These are phyloP conservation scores for Samsoniella hepiali DNA, from an alignment of 2,329 filamentous ascomycete species.

Conservation along the genomic window DNA sequence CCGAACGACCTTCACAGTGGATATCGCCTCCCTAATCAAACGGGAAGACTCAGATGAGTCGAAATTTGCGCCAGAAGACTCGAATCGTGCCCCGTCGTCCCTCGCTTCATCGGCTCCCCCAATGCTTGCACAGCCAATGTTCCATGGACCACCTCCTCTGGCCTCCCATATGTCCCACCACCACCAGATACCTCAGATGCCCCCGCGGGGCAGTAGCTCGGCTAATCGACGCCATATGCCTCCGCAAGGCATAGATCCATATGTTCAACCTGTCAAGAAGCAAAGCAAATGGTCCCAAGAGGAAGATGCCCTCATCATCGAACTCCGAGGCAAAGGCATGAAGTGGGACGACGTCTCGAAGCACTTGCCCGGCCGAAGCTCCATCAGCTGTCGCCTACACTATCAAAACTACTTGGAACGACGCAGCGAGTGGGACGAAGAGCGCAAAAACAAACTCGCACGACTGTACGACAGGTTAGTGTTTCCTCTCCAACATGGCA, in stretches of 20 bases:
- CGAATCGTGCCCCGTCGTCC: constrained; percentile 34
- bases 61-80: constrained; percentile 26
- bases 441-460: constrained; percentile 94
- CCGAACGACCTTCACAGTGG: constrained; percentile 64
- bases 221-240: constrained; percentile 17
- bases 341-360: constrained; percentile 99
- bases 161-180: constrained; percentile 11
- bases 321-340: constrained; percentile 85
- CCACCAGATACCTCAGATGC: constrained; percentile 8
- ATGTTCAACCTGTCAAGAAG: constrained; percentile 71
- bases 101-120: constrained; percentile 22
- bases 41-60: constrained; percentile 70
- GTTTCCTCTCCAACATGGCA: constrained; percentile 6
- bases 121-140: constrained; percentile 14
- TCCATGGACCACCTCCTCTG: constrained; percentile 18
- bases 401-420: constrained; percentile 97
- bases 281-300: constrained; percentile 96
- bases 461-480: constrained; percentile 89
- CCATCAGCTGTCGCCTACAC: constrained; percentile 89
- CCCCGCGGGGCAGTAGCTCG: neutral
- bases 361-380: constrained; percentile 81
- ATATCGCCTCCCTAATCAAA: constrained; percentile 90
- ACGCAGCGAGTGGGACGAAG: constrained; percentile 92
- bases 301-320: constrained; percentile 90
- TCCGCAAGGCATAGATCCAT: constrained; percentile 44